phyloP scores from a whole-genome alignment of 2,329 filamentous ascomycete species.

The Colletotrichum liaoningense region DNA sequence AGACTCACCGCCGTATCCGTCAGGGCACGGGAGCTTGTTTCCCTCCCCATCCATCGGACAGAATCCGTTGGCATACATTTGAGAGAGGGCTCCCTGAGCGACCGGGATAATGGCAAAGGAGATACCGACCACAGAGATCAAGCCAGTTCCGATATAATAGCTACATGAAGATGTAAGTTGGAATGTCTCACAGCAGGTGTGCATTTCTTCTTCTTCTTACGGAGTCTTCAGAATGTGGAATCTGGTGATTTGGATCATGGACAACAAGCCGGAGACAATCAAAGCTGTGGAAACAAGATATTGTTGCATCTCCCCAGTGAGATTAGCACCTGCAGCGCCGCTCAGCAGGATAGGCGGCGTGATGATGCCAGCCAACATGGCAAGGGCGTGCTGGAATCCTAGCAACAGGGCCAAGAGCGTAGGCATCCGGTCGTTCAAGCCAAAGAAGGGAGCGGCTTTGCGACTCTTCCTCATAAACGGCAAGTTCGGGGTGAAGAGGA shows the following conservation, averaged over 20 bases:
- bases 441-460: slow-evolving; percentile 81
- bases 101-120: slow-evolving; percentile 83
- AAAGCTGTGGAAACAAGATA: slow-evolving; percentile 84
- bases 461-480: slow-evolving; percentile 79
- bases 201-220: slow-evolving; percentile 47
- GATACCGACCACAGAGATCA: slow-evolving; percentile 83
- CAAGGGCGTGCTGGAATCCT: slow-evolving; percentile 82
- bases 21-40: slow-evolving; percentile 77
- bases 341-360: slow-evolving; percentile 82
- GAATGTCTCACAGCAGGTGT: background rate
- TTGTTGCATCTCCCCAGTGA: slow-evolving; percentile 70
- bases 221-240: slow-evolving; percentile 78
- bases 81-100: slow-evolving; percentile 75
- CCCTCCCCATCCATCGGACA: slow-evolving; percentile 71
- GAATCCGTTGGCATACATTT: slow-evolving; percentile 83
- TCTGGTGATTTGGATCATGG: slow-evolving; percentile 80
- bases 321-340: slow-evolving; percentile 70
- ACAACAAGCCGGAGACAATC: slow-evolving; percentile 82
- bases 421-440: slow-evolving; percentile 83
- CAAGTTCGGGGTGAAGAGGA: slow-evolving; percentile 84
- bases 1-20: slow-evolving; percentile 72
- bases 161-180: slow-evolving; percentile 48
- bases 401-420: slow-evolving; percentile 79
- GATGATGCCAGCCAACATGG: slow-evolving; percentile 82
- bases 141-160: slow-evolving; percentile 82